These are phyloP conservation scores for Trichoderma erinaceum DNA, from an alignment of 495 filamentous ascomycete genomes.

Conservation along the genomic window DNA sequence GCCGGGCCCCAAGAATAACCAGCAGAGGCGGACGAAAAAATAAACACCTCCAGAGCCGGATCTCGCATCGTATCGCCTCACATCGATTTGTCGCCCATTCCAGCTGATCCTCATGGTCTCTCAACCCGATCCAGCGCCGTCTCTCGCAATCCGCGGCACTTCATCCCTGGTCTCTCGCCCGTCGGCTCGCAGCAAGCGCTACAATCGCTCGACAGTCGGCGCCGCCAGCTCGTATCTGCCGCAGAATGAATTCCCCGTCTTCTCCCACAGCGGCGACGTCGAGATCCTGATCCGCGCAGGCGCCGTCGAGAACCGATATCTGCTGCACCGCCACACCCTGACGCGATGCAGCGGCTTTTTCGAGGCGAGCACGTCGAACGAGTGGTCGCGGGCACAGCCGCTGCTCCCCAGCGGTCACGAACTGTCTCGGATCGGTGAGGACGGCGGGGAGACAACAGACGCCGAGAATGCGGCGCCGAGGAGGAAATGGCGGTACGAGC, in stretches of 20 bases:
- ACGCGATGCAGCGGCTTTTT: constrained; percentile 89
- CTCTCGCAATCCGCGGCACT: constrained; percentile 51
- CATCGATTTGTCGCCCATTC: neutral
- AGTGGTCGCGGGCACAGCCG: constrained; percentile 57
- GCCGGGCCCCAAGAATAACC: neutral
- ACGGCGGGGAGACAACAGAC: constrained; percentile 12
- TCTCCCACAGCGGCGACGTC: constrained; percentile 83
- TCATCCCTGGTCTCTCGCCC: constrained; percentile 48
- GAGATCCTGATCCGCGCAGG: constrained; percentile 73
- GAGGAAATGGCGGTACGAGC: constrained; percentile 76
- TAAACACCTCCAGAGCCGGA: neutral
- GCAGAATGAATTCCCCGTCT: constrained; percentile 88
- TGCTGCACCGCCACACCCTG: constrained; percentile 78
- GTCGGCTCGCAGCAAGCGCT: constrained; percentile 55
- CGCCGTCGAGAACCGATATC: constrained; percentile 71
- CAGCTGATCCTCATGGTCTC: constrained; percentile 57
- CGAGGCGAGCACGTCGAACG: constrained; percentile 78
- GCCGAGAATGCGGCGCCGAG: constrained; percentile 33
- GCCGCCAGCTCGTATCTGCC: constrained; percentile 42
- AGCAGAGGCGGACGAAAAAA: neutral
- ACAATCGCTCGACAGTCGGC: constrained; percentile 75
- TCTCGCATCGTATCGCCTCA: neutral
- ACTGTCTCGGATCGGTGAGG: constrained; percentile 29
- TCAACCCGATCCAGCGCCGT: constrained; percentile 53
- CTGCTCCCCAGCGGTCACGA: constrained; percentile 25